Percentiles rank a stretch among this genome's conserved stretches.
Conservation (phyloP, 345 rosid species). For the Diplotaxis tenuifolia region DNA sequence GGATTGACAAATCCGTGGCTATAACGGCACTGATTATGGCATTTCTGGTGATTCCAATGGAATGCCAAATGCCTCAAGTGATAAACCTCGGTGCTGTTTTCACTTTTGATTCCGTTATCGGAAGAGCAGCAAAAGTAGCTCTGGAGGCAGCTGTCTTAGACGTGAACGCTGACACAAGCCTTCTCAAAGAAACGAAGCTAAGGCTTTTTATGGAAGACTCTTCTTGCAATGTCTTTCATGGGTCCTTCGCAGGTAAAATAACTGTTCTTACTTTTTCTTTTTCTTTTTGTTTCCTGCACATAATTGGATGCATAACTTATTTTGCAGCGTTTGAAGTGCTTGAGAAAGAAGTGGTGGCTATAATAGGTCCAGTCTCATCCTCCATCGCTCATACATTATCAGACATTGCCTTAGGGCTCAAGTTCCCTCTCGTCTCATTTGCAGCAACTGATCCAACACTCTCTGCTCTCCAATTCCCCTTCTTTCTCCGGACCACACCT, state of each 20-base stretch:
- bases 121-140: slow-evolving; percentile 73
- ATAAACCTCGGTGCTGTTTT: slow-evolving; percentile 74
- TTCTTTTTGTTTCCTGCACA: neutral
- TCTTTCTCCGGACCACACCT: slow-evolving; percentile 66
- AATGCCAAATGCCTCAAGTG: slow-evolving; percentile 45
- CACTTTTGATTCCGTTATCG: slow-evolving; percentile 68
- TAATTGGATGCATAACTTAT: neutral
- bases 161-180: slow-evolving; percentile 48
- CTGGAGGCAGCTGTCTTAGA: slow-evolving; percentile 62
- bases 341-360: slow-evolving; percentile 61
- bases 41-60: slow-evolving; percentile 26
- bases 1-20: slow-evolving; percentile 4
- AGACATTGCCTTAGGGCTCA: slow-evolving; percentile 55
- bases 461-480: slow-evolving; percentile 77
- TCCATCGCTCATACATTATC: slow-evolving; percentile 72
- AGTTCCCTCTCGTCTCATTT: slow-evolving; percentile 73
- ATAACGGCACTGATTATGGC: slow-evolving; percentile 25
- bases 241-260: slow-evolving; percentile 57
- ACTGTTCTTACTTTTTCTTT: neutral
- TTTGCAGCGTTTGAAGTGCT: slow-evolving; percentile 65
- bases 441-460: slow-evolving; percentile 92
- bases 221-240: slow-evolving; percentile 64
- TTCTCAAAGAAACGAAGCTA: slow-evolving; percentile 60
- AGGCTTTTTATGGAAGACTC: slow-evolving; percentile 47
- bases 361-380: slow-evolving; percentile 82